Evolutionary conservation across 805 yeast genomes (phyloP), one percentile per base, ranked within the genome.

Genomic region (Barnettozyma siamensis): DNA sequence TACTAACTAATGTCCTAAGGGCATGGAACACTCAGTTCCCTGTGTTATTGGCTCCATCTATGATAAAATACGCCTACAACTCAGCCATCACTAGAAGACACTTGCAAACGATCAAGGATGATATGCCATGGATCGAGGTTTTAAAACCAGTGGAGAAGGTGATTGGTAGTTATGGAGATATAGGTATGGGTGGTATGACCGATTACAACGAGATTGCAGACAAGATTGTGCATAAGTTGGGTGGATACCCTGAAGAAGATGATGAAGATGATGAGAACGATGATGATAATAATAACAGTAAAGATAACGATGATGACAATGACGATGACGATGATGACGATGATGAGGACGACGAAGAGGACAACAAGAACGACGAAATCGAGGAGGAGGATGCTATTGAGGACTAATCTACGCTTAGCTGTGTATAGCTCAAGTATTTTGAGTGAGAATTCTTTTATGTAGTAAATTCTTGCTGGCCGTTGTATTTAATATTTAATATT

Each of bases 111-210:
- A 76, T 91, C 42, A 74, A 76, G 35, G 95, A 88, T 48, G 96
- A 88, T 49, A 89, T 93, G 93, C 87, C 91, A 28, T 91, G 94
- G 91, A 82, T 91, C 47, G 95, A 88, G 50, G 78, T 91, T n/a
- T 72, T 93, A 57, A 83, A 82, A 59, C 99, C 99, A 0, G 88
- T 88, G 19, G 99, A 91, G 62, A 91, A 91, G 62, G 95, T 91
- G 6, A 79, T 84, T 57, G 88, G 95, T 42, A 76, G 87, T 32
- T 88, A 89, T 66, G 98, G 99, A 46, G 98, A 91, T 54, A 88
- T 93, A 42, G 98, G 98, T n/a, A 84, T 93, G 88, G 98, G 99
- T 37, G 98, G 99, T 41, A 93, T 93, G 98, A 83, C 89, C 82
- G 98, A 93, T 54, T 88, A 94, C 78, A 84, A 87, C 59, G 97